Evolutionary conservation across 306 rosid species (phyloP).

Genomic region (Gleditsia sinensis): DNA sequence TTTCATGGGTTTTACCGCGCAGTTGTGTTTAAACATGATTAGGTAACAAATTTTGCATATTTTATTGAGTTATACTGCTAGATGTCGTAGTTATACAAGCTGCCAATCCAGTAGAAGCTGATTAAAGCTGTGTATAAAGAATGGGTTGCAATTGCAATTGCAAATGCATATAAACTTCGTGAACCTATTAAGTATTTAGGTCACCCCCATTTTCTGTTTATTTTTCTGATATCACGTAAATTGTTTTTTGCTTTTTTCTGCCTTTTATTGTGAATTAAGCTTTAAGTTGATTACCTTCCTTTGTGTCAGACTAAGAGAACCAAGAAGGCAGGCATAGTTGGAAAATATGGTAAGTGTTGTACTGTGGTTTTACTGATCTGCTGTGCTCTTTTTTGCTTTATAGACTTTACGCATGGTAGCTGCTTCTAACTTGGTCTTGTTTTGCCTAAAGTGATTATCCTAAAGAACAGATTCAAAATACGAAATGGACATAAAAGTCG

Average conservation of each 20-base stretch:
- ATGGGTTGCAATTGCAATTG: neutral
- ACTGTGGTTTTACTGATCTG: neutral
- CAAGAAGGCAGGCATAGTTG: conserved; percentile 83
- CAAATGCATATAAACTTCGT: neutral
- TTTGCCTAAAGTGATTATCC: neutral
- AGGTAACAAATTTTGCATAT: neutral
- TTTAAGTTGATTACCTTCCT: neutral
- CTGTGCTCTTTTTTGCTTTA: neutral
- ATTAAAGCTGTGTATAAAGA: neutral
- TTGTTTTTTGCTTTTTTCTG: neutral
- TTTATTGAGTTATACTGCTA: neutral
- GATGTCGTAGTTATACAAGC: neutral
- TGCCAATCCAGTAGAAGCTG: neutral
- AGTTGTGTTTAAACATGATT: neutral
- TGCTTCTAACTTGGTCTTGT: neutral
- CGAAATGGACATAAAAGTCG: too few relatives aligned
- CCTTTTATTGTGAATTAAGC: neutral
- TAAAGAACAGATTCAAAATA: too few relatives aligned
- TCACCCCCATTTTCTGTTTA: too few relatives aligned
- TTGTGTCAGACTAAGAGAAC: conserved; percentile 75
- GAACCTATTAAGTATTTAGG: too few relatives aligned
- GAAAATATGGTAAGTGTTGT: conserved; percentile 60
- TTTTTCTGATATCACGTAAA: too few relatives aligned
- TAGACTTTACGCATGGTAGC: neutral
- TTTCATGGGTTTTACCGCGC: neutral